Percentiles rank a stretch among this genome's conserved stretches.
Conservation (phyloP, 306 rosid genomes). For the Ceratonia siliqua region DNA sequence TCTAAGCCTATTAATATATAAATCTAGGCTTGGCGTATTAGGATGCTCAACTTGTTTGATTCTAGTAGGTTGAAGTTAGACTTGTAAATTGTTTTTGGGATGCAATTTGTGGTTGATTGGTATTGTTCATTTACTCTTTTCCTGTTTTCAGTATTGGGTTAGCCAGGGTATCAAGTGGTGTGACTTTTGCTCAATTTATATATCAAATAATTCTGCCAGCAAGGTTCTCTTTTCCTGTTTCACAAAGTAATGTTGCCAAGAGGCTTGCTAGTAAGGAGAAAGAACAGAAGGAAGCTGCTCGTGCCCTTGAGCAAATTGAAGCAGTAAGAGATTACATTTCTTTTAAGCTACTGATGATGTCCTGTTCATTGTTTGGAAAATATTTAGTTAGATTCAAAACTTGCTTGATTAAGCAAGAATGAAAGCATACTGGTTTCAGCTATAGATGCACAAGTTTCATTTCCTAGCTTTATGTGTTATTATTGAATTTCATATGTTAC, state of each 20-base stretch:
- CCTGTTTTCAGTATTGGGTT: constrained; percentile 82
- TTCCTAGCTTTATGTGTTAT: background rate
- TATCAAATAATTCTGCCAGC: constrained; percentile 83
- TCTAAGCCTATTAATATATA: no score
- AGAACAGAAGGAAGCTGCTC: constrained; percentile 71
- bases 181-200: constrained; percentile 87
- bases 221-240: no score
- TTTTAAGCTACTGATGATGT: background rate
- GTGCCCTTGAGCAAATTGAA: constrained; percentile 80
- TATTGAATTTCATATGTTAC: background rate
- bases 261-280: constrained; percentile 84
- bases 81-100: background rate
- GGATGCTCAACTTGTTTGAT: background rate
- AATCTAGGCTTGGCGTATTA: no score
- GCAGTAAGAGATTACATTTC: constrained; percentile 57
- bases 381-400: background rate
- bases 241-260: constrained; percentile 85
- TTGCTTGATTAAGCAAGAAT: background rate
- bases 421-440: background rate
- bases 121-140: background rate
- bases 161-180: constrained; percentile 99
- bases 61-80: background rate
- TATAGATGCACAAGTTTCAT: background rate
- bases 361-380: background rate
- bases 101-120: background rate